These are phyloP conservation scores for Hanseniaspora uvarum DNA, from an alignment of 1,139 yeast species.

Conservation along the genomic window DNA sequence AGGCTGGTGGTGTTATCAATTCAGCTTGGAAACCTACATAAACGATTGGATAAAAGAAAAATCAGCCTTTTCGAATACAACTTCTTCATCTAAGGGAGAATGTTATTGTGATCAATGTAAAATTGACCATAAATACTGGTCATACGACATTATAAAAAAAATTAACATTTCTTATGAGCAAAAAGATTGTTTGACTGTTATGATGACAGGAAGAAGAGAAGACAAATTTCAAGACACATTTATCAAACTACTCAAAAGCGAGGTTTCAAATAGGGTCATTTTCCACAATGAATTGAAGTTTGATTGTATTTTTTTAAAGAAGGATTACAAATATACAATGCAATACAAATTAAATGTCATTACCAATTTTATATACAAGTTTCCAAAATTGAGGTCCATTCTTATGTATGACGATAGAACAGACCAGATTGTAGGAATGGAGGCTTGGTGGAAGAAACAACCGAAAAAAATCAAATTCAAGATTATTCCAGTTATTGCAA, in stretches of 20 bases:
- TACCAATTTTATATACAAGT: constrained; percentile 29
- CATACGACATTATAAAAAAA: constrained; percentile 33
- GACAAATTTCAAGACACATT: constrained; percentile 28
- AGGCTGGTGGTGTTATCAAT: constrained; percentile 42
- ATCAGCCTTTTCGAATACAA: background rate
- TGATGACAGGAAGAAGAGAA: constrained; percentile 37
- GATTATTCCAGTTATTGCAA: background rate
- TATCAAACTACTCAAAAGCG: constrained; percentile 23
- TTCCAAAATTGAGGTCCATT: constrained; percentile 26
- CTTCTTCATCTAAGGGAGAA: background rate
- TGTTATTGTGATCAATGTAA: constrained; percentile 18
- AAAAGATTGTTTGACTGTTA: constrained; percentile 31
- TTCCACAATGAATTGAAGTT: constrained; percentile 23
- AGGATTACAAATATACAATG: constrained; percentile 30
- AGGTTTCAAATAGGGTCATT: constrained; percentile 13
- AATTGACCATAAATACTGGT: constrained; percentile 34
- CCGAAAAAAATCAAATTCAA: background rate
- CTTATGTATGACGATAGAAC: constrained; percentile 37
- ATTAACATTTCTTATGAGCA: constrained; percentile 31
- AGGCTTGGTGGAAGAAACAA: constrained; percentile 19
- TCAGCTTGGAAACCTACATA: constrained; percentile 31
- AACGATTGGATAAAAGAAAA: constrained; percentile 28
- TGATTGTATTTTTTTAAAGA: constrained; percentile 36
- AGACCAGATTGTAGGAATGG: constrained; percentile 33
- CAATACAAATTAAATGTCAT: constrained; percentile 34